Conservation (phyloP, 495 filamentous ascomycete genomes). For the Penicillium coffeae region DNA sequence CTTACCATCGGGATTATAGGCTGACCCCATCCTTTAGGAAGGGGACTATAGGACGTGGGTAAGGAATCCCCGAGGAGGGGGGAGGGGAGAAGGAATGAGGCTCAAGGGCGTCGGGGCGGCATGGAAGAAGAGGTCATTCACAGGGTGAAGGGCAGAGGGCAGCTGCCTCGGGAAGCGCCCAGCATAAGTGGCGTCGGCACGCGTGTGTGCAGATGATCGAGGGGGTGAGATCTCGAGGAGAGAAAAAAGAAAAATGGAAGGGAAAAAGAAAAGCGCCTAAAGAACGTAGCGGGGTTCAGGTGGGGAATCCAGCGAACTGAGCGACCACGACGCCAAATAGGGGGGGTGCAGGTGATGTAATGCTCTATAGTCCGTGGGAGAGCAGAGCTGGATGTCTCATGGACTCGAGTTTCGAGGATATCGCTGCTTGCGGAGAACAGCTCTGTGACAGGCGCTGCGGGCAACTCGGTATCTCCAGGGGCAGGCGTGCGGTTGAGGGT, state of each 20-base stretch:
- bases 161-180: constrained; percentile 39
- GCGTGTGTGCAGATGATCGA: constrained; percentile 20
- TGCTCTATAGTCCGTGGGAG: not conserved
- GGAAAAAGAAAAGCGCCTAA: constrained; percentile 7
- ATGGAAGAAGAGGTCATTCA: constrained; percentile 27
- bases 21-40: constrained; percentile 36
- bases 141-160: constrained; percentile 25
- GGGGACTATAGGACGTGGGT: not conserved
- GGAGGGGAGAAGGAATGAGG: constrained; percentile 13
- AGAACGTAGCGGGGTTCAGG: constrained; percentile 25
- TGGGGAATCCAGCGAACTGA: constrained; percentile 17
- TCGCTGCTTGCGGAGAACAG: no score
- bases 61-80: not conserved
- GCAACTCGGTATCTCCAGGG: no score
- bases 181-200: constrained; percentile 32
- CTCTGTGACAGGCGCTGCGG: no score
- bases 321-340: constrained; percentile 41
- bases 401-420: no score
- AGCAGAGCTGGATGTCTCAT: no score
- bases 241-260: constrained; percentile 3
- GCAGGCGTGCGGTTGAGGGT: no score
- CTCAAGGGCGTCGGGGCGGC: constrained; percentile 26
- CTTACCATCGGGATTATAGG: constrained; percentile 43
- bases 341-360: constrained; percentile 23
- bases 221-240: constrained; percentile 2